Evolutionary conservation across 2,329 filamentous ascomycete species (phyloP).

Genomic region (Phialophora macrospora): DNA sequence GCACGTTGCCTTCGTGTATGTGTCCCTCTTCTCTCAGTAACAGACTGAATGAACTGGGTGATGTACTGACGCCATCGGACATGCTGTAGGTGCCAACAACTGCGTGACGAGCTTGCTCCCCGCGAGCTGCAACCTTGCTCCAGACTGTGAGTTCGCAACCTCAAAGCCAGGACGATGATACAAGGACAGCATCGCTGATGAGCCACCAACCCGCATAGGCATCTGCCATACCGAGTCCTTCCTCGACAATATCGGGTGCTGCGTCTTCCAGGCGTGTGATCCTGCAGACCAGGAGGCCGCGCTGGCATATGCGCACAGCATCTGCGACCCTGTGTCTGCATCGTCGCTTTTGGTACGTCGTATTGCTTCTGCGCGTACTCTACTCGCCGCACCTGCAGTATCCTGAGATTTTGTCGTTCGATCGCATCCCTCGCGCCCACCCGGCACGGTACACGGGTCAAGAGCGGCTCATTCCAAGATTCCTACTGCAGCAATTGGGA

Average conservation of each 20-base stretch:
- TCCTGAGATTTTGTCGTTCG: neutral
- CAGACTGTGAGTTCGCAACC: slow-evolving; percentile 46
- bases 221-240: slow-evolving; percentile 56
- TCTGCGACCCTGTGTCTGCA: slow-evolving; percentile 48
- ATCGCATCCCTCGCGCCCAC: slow-evolving; percentile 14
- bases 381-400: neutral
- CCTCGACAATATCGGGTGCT: slow-evolving; percentile 56
- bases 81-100: slow-evolving; percentile 28
- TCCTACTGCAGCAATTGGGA: too few relatives aligned
- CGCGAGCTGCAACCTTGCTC: slow-evolving; percentile 50
- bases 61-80: neutral
- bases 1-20: slow-evolving; percentile 32
- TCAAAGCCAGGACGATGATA: neutral
- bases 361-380: slow-evolving; percentile 7
- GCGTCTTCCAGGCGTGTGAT: slow-evolving; percentile 53
- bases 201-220: slow-evolving; percentile 22
- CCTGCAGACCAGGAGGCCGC: slow-evolving; percentile 49
- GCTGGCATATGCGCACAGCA: slow-evolving; percentile 39
- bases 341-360: slow-evolving; percentile 41
- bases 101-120: slow-evolving; percentile 52
- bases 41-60: too few relatives aligned
- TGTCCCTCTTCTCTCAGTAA: neutral
- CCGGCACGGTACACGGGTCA: too few relatives aligned
- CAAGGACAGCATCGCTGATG: neutral
- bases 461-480: too few relatives aligned